Conservation (phyloP, 2,329 filamentous ascomycete species). For the Exserohilum rostratum region DNA sequence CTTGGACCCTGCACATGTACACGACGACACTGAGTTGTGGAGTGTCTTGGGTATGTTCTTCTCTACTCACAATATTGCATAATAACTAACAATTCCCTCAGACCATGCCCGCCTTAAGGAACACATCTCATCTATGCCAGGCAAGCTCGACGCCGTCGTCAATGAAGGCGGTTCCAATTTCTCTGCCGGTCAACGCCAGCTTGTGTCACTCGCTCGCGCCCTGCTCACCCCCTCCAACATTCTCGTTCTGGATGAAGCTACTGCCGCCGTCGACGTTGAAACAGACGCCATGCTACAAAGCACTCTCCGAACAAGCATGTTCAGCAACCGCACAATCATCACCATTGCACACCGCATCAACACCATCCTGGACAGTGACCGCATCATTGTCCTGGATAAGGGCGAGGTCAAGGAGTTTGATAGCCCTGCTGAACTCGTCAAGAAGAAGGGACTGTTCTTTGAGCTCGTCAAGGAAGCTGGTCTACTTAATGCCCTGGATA, state of each 20-base stretch:
- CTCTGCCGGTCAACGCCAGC: slow-evolving; percentile 91
- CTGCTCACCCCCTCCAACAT: slow-evolving; percentile 96
- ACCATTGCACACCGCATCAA: slow-evolving; percentile 98
- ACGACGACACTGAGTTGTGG: slow-evolving; percentile 97
- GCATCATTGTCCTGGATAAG: slow-evolving; percentile 91
- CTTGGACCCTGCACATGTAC: slow-evolving; percentile 89
- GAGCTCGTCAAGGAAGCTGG: slow-evolving; percentile 91
- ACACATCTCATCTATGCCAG: slow-evolving; percentile 83
- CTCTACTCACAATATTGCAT: neutral
- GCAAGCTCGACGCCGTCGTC: slow-evolving; percentile 86
- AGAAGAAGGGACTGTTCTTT: slow-evolving; percentile 80
- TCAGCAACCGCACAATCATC: slow-evolving; percentile 93
- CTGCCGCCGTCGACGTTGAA: slow-evolving; percentile 73
- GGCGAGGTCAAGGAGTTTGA: slow-evolving; percentile 93
- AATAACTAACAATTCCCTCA: slow-evolving; percentile 47
- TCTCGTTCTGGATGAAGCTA: slow-evolving; percentile 94
- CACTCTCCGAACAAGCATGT: slow-evolving; percentile 69
- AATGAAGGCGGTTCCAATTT: slow-evolving; percentile 97
- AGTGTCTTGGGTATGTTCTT: slow-evolving; percentile 77
- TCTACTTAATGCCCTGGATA: slow-evolving; percentile 55
- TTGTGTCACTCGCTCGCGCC: slow-evolving; percentile 90
- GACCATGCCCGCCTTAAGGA: slow-evolving; percentile 95
- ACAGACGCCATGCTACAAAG: slow-evolving; percentile 70
- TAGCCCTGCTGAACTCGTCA: slow-evolving; percentile 77
- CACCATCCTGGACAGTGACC: slow-evolving; percentile 87